Evolutionary conservation across 106 monocot species (phyloP).

Genomic region (Triglochin maritima): DNA sequence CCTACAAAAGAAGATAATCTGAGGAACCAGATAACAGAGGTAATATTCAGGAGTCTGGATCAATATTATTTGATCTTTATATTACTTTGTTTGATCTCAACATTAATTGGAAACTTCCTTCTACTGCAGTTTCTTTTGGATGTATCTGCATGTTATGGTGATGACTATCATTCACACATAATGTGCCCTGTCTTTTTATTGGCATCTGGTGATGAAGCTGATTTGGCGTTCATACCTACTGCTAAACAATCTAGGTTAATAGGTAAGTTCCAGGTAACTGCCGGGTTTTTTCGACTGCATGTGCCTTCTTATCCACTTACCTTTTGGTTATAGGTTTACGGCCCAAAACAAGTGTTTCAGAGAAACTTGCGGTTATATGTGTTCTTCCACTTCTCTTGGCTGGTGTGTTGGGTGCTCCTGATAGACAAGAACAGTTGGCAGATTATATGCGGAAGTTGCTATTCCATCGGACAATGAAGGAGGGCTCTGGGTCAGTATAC

Average conservation of each 20-base stretch:
- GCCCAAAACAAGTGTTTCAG: constrained; percentile 65
- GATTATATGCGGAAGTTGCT: constrained; percentile 81
- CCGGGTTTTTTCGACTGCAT: neutral
- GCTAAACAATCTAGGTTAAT: constrained; percentile 54
- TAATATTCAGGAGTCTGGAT: constrained; percentile 1
- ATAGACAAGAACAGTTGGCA: constrained; percentile 37
- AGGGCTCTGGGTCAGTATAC: constrained; percentile 41
- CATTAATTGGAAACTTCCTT: neutral
- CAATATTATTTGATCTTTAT: too few relatives aligned
- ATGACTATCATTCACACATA: constrained; percentile 59
- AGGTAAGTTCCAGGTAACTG: constrained; percentile 27
- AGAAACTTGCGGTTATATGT: constrained; percentile 72
- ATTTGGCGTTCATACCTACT: constrained; percentile 64
- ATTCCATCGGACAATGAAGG: constrained; percentile 41
- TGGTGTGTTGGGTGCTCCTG: constrained; percentile 68
- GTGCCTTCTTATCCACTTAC: neutral
- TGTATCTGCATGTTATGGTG: constrained; percentile 52
- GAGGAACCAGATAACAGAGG: constrained; percentile 72
- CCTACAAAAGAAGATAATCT: constrained; percentile 85
- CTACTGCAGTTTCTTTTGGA: constrained; percentile 57
- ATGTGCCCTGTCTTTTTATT: constrained; percentile 87
- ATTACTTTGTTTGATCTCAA: neutral
- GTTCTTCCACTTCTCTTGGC: constrained; percentile 80
- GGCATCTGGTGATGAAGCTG: constrained; percentile 86
- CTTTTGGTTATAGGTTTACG: constrained; percentile 52